Evolutionary conservation across 2,329 filamentous ascomycete species (phyloP).

Genomic region (Pestalotiopsis sp.): DNA sequence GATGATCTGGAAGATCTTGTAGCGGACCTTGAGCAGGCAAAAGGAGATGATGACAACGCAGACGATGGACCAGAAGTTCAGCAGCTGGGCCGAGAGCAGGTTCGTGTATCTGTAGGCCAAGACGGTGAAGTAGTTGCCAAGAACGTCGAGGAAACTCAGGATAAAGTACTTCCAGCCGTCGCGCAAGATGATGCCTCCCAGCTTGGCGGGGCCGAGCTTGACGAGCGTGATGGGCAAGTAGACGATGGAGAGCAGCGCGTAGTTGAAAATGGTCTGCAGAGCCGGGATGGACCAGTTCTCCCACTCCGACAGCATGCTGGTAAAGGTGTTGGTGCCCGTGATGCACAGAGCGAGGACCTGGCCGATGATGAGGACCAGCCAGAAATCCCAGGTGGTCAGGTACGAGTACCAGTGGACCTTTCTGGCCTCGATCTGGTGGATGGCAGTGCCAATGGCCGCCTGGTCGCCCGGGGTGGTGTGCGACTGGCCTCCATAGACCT

Average conservation of each 20-base stretch:
- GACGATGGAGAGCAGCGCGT: constrained; percentile 77
- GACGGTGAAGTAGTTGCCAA: constrained; percentile 98
- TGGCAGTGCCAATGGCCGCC: constrained; percentile 46
- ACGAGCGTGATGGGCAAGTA: constrained; percentile 81
- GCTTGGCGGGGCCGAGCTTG: constrained; percentile 74
- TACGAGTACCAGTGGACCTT: constrained; percentile 68
- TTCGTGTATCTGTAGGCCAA: constrained; percentile 92
- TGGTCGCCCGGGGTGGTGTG: constrained; percentile 26
- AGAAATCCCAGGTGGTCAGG: constrained; percentile 83
- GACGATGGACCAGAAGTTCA: constrained; percentile 99
- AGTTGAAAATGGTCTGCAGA: constrained; percentile 96
- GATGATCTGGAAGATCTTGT: constrained; percentile 79
- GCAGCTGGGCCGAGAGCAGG: constrained; percentile 86
- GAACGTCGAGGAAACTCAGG: constrained; percentile 87
- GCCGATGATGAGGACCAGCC: constrained; percentile 76
- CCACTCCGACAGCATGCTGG: constrained; percentile 65
- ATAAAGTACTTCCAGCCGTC: constrained; percentile 95
- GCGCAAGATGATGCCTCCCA: constrained; percentile 59
- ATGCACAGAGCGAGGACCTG: constrained; percentile 88
- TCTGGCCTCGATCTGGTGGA: constrained; percentile 55
- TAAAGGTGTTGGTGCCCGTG: constrained; percentile 90
- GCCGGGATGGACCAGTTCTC: constrained; percentile 80
- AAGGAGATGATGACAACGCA: constrained; percentile 87
- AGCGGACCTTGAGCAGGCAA: constrained; percentile 80
- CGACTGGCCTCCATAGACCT: constrained; percentile 22